phyloP scores from a whole-genome alignment of 2,329 filamentous ascomycete species.

The Tolypocladium cylindrosporum region DNA sequence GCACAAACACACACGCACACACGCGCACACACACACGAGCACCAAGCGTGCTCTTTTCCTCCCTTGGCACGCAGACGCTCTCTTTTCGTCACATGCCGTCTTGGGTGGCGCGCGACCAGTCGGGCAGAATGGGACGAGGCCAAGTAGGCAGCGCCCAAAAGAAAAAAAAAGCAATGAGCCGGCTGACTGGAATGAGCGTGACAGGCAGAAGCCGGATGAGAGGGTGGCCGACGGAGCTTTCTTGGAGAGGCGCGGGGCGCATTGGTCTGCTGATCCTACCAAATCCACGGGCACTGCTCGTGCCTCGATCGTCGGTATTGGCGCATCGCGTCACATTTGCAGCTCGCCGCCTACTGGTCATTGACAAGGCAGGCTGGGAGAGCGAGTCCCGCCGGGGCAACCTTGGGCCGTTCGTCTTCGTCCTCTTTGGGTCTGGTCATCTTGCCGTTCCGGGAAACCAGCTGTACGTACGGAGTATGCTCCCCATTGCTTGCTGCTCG shows the following conservation, averaged over 20 bases:
- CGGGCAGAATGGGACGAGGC: neutral
- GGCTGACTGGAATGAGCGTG: neutral
- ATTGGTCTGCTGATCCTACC: conserved; percentile 1
- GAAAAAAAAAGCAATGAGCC: neutral
- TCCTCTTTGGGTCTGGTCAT: neutral
- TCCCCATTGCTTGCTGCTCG: neutral
- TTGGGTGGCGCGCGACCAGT: neutral
- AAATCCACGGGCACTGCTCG: neutral
- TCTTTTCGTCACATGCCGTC: neutral
- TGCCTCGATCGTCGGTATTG: neutral
- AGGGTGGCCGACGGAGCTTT: neutral
- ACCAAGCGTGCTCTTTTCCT: neutral
- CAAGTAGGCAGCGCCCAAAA: neutral
- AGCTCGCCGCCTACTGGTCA: neutral
- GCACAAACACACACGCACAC: neutral
- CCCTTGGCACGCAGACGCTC: neutral
- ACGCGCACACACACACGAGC: neutral
- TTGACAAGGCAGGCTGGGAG: neutral
- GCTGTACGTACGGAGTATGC: neutral
- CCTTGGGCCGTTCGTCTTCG: neutral
- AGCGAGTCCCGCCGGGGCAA: neutral
- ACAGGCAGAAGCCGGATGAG: neutral
- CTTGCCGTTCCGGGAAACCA: neutral
- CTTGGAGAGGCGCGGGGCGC: neutral
- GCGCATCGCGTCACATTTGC: neutral